Evolutionary conservation across 805 yeast species (phyloP).

Genomic region (Candida alai): DNA sequence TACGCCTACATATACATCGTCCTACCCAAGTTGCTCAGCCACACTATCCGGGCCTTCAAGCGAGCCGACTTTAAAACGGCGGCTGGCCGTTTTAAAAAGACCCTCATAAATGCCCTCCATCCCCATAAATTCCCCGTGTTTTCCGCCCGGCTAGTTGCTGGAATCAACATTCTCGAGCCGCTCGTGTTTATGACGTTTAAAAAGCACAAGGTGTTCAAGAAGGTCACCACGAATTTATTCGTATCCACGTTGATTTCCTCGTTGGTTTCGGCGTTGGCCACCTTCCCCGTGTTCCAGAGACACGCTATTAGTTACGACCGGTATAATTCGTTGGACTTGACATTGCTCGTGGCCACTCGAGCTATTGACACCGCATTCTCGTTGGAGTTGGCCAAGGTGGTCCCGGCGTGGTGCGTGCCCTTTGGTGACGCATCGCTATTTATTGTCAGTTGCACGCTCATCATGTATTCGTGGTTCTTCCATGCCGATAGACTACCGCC

Average conservation of each 20-base stretch:
- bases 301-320: constrained; percentile 27
- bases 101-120: constrained; percentile 23
- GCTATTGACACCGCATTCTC: constrained; percentile 32
- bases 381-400: constrained; percentile 19
- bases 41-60: constrained; percentile 12
- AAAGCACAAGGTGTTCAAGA: neutral
- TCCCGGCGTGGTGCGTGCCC: constrained; percentile 13
- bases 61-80: constrained; percentile 14
- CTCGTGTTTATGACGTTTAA: constrained; percentile 12
- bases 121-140: constrained; percentile 32
- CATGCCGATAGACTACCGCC: constrained; percentile 39
- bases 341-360: constrained; percentile 32
- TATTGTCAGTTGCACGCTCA: constrained; percentile 24
- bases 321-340: constrained; percentile 32
- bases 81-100: constrained; percentile 15
- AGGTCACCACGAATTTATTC: constrained; percentile 10
- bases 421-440: constrained; percentile 30
- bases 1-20: constrained; percentile 32
- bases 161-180: constrained; percentile 29
- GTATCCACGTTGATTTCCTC: constrained; percentile 25
- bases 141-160: constrained; percentile 28
- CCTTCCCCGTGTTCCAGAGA: constrained; percentile 31
- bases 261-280: constrained; percentile 22
- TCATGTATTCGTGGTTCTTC: constrained; percentile 38
- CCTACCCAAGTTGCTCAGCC: constrained; percentile 25